phyloP scores from a whole-genome alignment of 495 filamentous ascomycete genomes.

The Lepidopterella palustris region DNA sequence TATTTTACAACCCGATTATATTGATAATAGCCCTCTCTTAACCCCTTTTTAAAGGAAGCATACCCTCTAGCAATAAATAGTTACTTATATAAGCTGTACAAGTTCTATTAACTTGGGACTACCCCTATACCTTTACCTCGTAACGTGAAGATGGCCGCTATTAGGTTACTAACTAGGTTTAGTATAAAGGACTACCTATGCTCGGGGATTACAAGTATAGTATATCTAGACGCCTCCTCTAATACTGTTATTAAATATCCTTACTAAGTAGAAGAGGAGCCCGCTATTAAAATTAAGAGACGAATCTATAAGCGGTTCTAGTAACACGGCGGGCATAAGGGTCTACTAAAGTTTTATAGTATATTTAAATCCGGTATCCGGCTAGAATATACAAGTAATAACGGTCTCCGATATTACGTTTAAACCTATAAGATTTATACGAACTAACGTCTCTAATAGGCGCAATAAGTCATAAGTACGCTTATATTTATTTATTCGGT shows the following conservation, averaged over 20 bases:
- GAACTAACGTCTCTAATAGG: slow-evolving; percentile 12
- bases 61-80: neutral
- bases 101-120: neutral
- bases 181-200: slow-evolving; percentile 8
- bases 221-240: slow-evolving; percentile 14
- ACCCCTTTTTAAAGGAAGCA: neutral
- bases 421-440: slow-evolving; percentile 9
- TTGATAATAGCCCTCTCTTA: neutral
- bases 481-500: slow-evolving; percentile 20
- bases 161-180: slow-evolving; percentile 13
- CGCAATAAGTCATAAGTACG: slow-evolving; percentile 15
- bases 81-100: neutral
- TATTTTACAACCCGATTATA: neutral
- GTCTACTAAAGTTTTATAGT: slow-evolving; percentile 12
- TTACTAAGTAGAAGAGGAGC: slow-evolving; percentile 11
- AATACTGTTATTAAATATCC: slow-evolving; percentile 17
- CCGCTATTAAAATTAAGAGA: slow-evolving; percentile 15
- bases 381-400: slow-evolving; percentile 9
- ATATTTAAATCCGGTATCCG: slow-evolving; percentile 13
- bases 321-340: slow-evolving; percentile 14
- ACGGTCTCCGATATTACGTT: slow-evolving; percentile 5
- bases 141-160: neutral
- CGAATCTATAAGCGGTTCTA: slow-evolving; percentile 17
- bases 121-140: neutral
- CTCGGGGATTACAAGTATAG: slow-evolving; percentile 11